Evolutionary conservation across 176 grass and related monocot species (phyloP), one percentile per base, ranked within the genome.

Genomic region (Oryza officinalis): DNA sequence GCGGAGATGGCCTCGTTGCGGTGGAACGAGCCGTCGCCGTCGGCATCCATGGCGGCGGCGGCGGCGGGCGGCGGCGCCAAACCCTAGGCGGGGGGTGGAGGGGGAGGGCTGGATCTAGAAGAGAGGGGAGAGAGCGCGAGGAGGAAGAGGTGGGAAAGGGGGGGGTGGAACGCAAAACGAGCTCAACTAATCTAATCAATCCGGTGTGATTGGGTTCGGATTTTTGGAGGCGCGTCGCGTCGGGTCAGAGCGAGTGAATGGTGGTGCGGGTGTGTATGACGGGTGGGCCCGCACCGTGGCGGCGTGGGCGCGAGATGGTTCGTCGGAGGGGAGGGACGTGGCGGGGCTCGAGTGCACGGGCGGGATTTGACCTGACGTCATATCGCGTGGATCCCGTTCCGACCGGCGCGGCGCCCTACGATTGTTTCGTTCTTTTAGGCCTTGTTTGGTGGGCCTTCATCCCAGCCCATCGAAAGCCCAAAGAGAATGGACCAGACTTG

Each of bases 1-100:
- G 87, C 87, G 52, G 90, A 89, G 83, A 92, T 92, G 68, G 90
- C 81, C 79, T 95, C 93, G 79, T 80, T 80, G 4, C 79, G 81
- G 81, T 90, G 87, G 89, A 94, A 92, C 28, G 77, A 79, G 12
- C 77, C 84, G 63, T 71, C 80, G 59, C 74, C 63, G 85, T 81
- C 78, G 70, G 70, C 70, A 17, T 87, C 85, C 85, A 87, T 81
- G 32, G 69, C 63, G 78, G 40, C 35, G 68, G 40, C 35, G 68
- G 43, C 44, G 65, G 65, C 18, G 8, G 46, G 43, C 44, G 65
- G 65, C 18, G 8, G 46, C n/a, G 66, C 3, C 57, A 67, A 75
- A 73, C 43, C 61, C 85, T 87, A 87, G 70, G 57, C 17, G 8
- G 22, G 11, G 13, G 13, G 27, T 35, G 33, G 33, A 4, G n/a